phyloP scores from a whole-genome alignment of 371 early-diverging fungal genomes.

The Mucor circinelloides region DNA sequence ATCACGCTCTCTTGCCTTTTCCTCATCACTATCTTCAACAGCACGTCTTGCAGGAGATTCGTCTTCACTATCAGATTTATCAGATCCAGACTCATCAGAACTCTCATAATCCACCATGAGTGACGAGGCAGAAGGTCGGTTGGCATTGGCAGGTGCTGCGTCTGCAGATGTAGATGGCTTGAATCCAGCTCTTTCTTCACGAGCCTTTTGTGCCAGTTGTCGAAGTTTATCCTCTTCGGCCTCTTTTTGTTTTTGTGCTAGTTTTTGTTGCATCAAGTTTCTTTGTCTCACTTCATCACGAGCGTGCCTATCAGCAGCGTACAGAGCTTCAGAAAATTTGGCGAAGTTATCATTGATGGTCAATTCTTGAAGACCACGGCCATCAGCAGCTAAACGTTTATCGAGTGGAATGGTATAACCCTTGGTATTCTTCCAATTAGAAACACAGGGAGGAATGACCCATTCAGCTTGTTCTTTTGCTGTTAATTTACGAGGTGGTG shows the following conservation, averaged over 20 bases:
- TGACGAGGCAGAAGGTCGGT: slow-evolving; percentile 49
- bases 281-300: slow-evolving; percentile 93
- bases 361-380: slow-evolving; percentile 91
- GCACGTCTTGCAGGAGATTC: slow-evolving; percentile 15
- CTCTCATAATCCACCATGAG: slow-evolving; percentile 51
- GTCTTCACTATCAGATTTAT: slow-evolving; percentile 35
- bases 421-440: slow-evolving; percentile 99
- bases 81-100: slow-evolving; percentile 50
- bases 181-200: slow-evolving; percentile 75
- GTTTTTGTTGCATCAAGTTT: slow-evolving; percentile 84
- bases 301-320: slow-evolving; percentile 92
- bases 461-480: slow-evolving; percentile 95
- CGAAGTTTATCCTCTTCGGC: slow-evolving; percentile 91
- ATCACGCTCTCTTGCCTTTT: slow-evolving; percentile 80
- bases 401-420: slow-evolving; percentile 98
- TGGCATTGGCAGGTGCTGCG: slow-evolving; percentile 25
- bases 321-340: slow-evolving; percentile 91
- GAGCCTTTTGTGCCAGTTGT: slow-evolving; percentile 87
- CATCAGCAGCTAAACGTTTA: slow-evolving; percentile 97
- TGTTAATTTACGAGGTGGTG: slow-evolving; percentile 94
- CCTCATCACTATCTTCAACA: slow-evolving; percentile 43
- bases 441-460: slow-evolving; percentile 97
- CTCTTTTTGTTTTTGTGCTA: slow-evolving; percentile 94
- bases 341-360: slow-evolving; percentile 96
- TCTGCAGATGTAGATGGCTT: slow-evolving; percentile 27